Conservation (phyloP, 805 yeast species). For the Candida sonorensis region DNA sequence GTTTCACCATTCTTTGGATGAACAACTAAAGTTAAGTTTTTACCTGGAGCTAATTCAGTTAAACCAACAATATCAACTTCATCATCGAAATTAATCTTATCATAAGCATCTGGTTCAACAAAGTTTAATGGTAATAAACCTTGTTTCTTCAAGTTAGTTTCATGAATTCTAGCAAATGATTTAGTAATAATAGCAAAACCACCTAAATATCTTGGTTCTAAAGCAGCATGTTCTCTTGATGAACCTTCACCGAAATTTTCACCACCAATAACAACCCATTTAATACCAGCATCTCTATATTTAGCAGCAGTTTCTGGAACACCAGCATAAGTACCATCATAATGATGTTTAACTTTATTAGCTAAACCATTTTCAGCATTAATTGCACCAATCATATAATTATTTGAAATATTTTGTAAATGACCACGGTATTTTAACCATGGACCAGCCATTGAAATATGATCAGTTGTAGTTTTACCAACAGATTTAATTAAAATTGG, state of each 20-base stretch:
- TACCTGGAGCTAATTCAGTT: slow-evolving; percentile 86
- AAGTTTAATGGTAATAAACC: slow-evolving; percentile 98
- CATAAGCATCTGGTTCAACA: slow-evolving; percentile 82
- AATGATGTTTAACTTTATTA: slow-evolving; percentile 80
- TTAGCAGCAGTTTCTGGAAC: slow-evolving; percentile 95
- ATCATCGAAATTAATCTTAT: slow-evolving; percentile 87
- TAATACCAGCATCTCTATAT: slow-evolving; percentile 88
- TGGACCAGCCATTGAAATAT: slow-evolving; percentile 99
- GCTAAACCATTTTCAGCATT: slow-evolving; percentile 95
- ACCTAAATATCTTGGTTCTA: slow-evolving; percentile 98
- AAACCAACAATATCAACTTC: slow-evolving; percentile 83
- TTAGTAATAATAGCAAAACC: slow-evolving; percentile 96
- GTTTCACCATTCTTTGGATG: slow-evolving; percentile 67
- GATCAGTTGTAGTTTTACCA: slow-evolving; percentile 99
- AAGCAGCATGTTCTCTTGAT: slow-evolving; percentile 99
- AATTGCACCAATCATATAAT: slow-evolving; percentile 99
- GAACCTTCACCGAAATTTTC: slow-evolving; percentile 99
- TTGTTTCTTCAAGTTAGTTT: slow-evolving; percentile 99
- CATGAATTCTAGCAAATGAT: slow-evolving; percentile 98
- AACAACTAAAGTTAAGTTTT: slow-evolving; percentile 72
- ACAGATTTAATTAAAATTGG: slow-evolving; percentile 94
- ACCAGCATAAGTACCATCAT: slow-evolving; percentile 88
- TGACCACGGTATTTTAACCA: slow-evolving; percentile 99
- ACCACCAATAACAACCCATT: slow-evolving; percentile 98
- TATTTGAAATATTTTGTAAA: slow-evolving; percentile 96